These are phyloP conservation scores for Solanum lignicaule DNA, from an alignment of 257 asterid genomes.

Conservation along the genomic window DNA sequence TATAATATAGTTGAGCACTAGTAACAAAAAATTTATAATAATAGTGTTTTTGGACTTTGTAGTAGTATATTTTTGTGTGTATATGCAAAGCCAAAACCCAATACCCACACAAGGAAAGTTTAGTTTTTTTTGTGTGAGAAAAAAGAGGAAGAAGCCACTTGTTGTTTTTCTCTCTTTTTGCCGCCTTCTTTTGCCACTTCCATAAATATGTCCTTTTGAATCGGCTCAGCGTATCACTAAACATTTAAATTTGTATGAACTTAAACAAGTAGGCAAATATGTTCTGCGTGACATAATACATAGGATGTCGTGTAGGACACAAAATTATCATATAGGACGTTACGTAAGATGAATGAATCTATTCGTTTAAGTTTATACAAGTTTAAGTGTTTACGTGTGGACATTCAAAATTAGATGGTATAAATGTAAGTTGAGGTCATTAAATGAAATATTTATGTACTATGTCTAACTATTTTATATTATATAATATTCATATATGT, in stretches of 20 bases:
- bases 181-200: slow-evolving; percentile 4
- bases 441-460: fast-evolving
- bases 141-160: not conserved
- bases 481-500: not conserved
- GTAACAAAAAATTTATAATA: not conserved
- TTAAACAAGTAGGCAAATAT: fast-evolving
- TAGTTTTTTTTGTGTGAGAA: not conserved
- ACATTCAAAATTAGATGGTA: too few species aligned
- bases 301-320: fast-evolving
- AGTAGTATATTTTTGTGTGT: not conserved
- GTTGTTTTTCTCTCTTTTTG: slow-evolving; percentile 11
- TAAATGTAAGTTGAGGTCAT: too few species aligned
- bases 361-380: too few species aligned
- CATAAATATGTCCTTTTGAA: not conserved
- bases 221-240: fast-evolving
- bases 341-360: fast-evolving
- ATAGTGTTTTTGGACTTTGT: slow-evolving; percentile 23
- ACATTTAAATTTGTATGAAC: too few species aligned
- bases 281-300: fast-evolving
- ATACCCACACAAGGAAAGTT: not conserved
- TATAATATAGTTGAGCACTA: not conserved
- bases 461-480: not conserved
- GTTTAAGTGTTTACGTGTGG: not conserved
- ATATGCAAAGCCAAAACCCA: not conserved
- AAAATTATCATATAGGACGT: not conserved